phyloP scores from a whole-genome alignment of 305 asterid species.

The Petunia hybrid region DNA sequence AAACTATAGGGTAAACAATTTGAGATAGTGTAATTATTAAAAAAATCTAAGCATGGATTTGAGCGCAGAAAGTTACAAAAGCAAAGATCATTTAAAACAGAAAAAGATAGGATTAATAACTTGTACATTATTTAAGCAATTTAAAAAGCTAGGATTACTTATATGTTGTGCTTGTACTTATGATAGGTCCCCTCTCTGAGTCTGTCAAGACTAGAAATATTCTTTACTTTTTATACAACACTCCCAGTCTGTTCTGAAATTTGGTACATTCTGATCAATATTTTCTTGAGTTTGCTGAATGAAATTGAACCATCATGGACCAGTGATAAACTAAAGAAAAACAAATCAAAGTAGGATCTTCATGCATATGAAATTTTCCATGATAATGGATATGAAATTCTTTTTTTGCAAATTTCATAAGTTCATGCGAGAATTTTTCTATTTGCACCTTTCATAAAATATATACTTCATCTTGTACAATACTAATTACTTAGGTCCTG shows the following conservation, averaged over 20 bases:
- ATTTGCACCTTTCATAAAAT: no score
- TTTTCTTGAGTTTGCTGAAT: conserved; percentile 18
- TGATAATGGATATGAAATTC: no score
- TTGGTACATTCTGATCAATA: background rate
- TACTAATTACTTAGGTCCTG: no score
- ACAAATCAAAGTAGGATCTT: background rate
- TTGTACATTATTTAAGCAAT: background rate
- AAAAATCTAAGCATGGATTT: conserved; percentile 42
- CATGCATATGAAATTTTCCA: no score
- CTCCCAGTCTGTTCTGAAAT: background rate
- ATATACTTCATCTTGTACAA: no score
- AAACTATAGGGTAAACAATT: background rate
- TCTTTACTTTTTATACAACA: background rate
- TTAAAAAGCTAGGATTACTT: background rate
- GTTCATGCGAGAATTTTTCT: no score
- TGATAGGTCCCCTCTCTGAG: conserved; percentile 30
- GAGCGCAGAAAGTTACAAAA: conserved; percentile 41
- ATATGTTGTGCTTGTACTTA: conserved; percentile 20
- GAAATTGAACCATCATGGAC: background rate
- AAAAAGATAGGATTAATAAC: conserved; percentile 29
- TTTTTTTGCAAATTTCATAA: no score
- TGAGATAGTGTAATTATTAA: conserved; percentile 23
- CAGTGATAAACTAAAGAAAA: background rate
- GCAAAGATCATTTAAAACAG: background rate
- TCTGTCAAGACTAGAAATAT: conserved; percentile 7